Evolutionary conservation across 768 basidiomycete species (phyloP).

Genomic region (Suillus plorans): DNA sequence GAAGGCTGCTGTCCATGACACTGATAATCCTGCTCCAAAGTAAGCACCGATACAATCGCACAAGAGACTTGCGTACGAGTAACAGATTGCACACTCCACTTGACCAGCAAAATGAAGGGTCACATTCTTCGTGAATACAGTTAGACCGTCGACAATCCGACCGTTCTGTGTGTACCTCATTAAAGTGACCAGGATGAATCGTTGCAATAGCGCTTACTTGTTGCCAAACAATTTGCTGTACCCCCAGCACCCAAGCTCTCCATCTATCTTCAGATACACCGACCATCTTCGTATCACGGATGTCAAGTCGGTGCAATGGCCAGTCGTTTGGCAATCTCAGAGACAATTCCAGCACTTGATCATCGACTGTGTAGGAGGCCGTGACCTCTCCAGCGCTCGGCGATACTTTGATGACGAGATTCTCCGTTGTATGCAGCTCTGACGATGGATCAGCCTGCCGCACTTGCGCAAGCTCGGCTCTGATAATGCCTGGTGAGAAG

Average conservation of each 20-base stretch:
- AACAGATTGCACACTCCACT: constrained; percentile 95
- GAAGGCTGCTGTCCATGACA: constrained; percentile 83
- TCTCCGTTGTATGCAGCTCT: constrained; percentile 67
- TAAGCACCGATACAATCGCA: not conserved
- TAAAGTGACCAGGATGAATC: not conserved
- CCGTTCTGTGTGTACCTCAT: constrained; percentile 62
- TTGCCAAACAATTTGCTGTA: constrained; percentile 87
- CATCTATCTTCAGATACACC: constrained; percentile 89
- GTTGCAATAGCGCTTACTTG: constrained; percentile 53
- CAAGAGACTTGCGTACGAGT: constrained; percentile 57
- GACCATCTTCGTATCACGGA: constrained; percentile 80
- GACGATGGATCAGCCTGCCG: constrained; percentile 51
- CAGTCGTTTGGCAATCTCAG: constrained; percentile 87
- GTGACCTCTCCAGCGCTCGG: constrained; percentile 75
- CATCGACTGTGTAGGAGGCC: constrained; percentile 86
- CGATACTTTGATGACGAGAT: constrained; percentile 76
- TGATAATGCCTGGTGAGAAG: constrained; percentile 89
- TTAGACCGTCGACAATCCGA: constrained; percentile 82
- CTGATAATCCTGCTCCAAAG: constrained; percentile 71
- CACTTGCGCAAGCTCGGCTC: constrained; percentile 75
- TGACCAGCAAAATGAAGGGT: constrained; percentile 92
- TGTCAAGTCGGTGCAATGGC: constrained; percentile 85
- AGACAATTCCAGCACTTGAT: constrained; percentile 88
- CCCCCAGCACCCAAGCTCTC: constrained; percentile 91
- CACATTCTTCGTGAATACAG: constrained; percentile 93